Conservation (phyloP, 345 rosid genomes). For the Eutrema heterophyllum region DNA sequence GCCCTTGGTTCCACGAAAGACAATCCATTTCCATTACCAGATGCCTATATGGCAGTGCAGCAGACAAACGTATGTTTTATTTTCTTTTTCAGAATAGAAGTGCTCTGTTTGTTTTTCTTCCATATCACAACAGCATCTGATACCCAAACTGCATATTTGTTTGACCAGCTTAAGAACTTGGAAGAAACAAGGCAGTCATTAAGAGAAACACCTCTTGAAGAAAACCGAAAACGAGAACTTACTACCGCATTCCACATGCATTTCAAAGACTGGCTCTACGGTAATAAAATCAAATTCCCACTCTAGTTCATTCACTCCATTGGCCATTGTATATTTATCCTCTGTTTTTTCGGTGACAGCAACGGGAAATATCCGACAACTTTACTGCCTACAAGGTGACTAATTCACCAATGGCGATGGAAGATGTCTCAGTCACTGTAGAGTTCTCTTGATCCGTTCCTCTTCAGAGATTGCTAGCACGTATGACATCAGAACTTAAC, state of each 20-base stretch:
- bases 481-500: conserved; percentile 23
- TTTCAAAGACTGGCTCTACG: conserved; percentile 97
- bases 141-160: not conserved
- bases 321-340: not conserved
- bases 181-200: conserved; percentile 66
- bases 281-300: conserved; percentile 36
- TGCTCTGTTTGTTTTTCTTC: not conserved
- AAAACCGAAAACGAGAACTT: conserved; percentile 75
- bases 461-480: conserved; percentile 25
- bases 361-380: conserved; percentile 95
- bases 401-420: conserved; percentile 25
- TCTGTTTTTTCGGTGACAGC: conserved; percentile 41
- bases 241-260: conserved; percentile 72
- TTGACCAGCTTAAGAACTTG: conserved; percentile 66
- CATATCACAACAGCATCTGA: conserved; percentile 14
- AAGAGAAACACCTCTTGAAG: conserved; percentile 76
- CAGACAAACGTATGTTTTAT: conserved; percentile 60
- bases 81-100: not conserved
- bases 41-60: conserved; percentile 59
- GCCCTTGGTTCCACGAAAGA: conserved; percentile 63
- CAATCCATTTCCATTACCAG: conserved; percentile 86
- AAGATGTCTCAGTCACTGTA: conserved; percentile 18
- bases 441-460: conserved; percentile 17
- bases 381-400: conserved; percentile 96
- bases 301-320: not conserved